phyloP scores from a whole-genome alignment of 257 asterid species.

The Plantago elongata region DNA sequence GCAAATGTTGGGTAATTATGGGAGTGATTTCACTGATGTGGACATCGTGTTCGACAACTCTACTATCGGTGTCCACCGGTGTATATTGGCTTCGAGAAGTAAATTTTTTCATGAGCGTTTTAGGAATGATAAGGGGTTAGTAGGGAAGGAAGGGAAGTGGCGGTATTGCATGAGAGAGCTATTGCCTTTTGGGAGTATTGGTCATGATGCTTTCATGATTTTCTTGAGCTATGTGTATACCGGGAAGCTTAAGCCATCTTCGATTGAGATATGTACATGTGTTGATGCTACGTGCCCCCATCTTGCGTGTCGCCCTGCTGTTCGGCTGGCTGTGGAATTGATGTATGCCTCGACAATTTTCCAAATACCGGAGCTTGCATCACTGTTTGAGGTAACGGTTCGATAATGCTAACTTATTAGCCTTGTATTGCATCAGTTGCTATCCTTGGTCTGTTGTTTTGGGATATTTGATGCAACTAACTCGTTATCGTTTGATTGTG shows the following conservation, averaged over 20 bases:
- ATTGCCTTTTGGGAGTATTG: constrained; percentile 60
- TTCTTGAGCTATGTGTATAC: constrained; percentile 62
- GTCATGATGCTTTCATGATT: constrained; percentile 51
- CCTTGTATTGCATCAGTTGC: too few relatives aligned
- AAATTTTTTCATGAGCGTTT: constrained; percentile 41
- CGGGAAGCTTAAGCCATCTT: constrained; percentile 58
- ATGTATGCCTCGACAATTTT: constrained; percentile 61
- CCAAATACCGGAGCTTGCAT: constrained; percentile 58
- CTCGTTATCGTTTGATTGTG: too few relatives aligned
- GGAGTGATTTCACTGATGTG: constrained; percentile 46
- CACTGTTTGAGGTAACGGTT: constrained; percentile 52
- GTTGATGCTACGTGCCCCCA: constrained; percentile 49
- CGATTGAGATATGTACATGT: constrained; percentile 57
- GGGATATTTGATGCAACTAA: too few relatives aligned
- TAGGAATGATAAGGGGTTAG: constrained; percentile 30
- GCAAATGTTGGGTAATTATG: constrained; percentile 40
- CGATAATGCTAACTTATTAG: neutral
- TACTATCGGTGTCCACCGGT: constrained; percentile 50
- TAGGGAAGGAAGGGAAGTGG: constrained; percentile 38
- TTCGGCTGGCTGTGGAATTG: constrained; percentile 52
- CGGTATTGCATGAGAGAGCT: constrained; percentile 39
- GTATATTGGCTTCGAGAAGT: constrained; percentile 68
- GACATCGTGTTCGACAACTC: constrained; percentile 50
- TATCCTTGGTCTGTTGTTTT: too few relatives aligned
- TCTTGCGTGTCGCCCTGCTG: constrained; percentile 60